phyloP scores from a whole-genome alignment of 768 basidiomycete genomes.

The Podaxis pistillaris region DNA sequence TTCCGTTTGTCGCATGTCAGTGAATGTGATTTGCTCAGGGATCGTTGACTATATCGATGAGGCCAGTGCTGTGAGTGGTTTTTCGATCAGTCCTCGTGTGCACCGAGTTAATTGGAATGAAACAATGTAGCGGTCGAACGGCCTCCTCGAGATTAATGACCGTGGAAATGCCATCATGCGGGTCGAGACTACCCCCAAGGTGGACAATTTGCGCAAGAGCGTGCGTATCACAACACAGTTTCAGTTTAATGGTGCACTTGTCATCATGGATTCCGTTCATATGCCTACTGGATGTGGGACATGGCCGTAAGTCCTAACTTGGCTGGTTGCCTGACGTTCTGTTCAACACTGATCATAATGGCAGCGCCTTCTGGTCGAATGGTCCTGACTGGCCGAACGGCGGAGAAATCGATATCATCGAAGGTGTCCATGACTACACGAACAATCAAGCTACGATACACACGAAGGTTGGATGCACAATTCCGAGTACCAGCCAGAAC shows the following conservation, averaged over 20 bases:
- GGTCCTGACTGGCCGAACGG: conserved; percentile 62
- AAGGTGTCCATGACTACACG: conserved; percentile 80
- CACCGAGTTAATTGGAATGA: background rate
- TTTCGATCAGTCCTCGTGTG: conserved; percentile 6
- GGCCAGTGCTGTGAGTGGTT: conserved; percentile 49
- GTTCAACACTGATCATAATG: background rate
- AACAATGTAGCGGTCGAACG: conserved; percentile 45
- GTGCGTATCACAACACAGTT: conserved; percentile 72
- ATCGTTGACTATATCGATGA: conserved; percentile 67
- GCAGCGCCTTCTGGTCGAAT: conserved; percentile 49
- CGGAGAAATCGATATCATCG: conserved; percentile 84
- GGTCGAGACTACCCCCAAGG: conserved; percentile 78
- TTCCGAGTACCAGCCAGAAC: conserved; percentile 47
- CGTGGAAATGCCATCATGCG: conserved; percentile 83
- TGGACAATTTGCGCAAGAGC: conserved; percentile 67
- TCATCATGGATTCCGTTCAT: conserved; percentile 82
- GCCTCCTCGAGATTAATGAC: conserved; percentile 64
- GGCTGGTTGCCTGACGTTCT: conserved; percentile 1
- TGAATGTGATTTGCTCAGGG: conserved; percentile 21
- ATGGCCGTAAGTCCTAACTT: conserved; percentile 60
- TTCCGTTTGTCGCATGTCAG: background rate
- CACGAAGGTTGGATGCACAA: conserved; percentile 67
- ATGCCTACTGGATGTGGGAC: conserved; percentile 90
- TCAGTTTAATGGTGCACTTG: conserved; percentile 62
- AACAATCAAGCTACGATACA: conserved; percentile 83